Conservation (phyloP, 768 basidiomycete species). For the Ramaria sp. region DNA sequence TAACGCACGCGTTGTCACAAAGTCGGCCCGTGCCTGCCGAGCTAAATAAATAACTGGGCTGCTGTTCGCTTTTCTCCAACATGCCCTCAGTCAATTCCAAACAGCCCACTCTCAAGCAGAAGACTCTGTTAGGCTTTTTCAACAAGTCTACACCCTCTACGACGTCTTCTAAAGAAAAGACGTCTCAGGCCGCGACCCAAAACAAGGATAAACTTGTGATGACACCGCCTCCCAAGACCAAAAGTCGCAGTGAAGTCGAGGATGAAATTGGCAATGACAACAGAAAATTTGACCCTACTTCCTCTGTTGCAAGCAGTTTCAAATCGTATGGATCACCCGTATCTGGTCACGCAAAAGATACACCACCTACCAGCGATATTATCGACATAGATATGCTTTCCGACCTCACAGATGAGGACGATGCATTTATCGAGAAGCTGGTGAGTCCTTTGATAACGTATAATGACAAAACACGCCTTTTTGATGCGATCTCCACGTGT, state of each 20-base stretch:
- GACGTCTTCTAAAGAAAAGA: not conserved
- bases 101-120: slow-evolving; percentile 42
- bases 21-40: no score
- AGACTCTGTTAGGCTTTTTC: slow-evolving; percentile 65
- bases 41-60: no score
- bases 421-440: slow-evolving; percentile 18
- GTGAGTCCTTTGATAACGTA: slow-evolving; percentile 19
- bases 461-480: slow-evolving; percentile 6
- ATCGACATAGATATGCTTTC: slow-evolving; percentile 68
- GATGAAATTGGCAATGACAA: not conserved
- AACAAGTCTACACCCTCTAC: slow-evolving; percentile 15
- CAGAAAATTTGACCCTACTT: not conserved
- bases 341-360: slow-evolving; percentile 25
- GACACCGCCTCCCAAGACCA: not conserved
- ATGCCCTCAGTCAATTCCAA: slow-evolving; percentile 7
- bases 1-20: no score
- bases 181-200: not conserved
- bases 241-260: not conserved
- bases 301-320: not conserved
- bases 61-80: no score
- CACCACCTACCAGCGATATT: slow-evolving; percentile 69
- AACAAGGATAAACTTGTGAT: not conserved
- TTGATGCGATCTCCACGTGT: not conserved
- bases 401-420: slow-evolving; percentile 29
- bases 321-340: not conserved